A percentile compares a stretch with the other conserved stretches of the same genome.
phyloP scores from a whole-genome alignment of 805 yeast species.

The Lipomyces kockii region DNA sequence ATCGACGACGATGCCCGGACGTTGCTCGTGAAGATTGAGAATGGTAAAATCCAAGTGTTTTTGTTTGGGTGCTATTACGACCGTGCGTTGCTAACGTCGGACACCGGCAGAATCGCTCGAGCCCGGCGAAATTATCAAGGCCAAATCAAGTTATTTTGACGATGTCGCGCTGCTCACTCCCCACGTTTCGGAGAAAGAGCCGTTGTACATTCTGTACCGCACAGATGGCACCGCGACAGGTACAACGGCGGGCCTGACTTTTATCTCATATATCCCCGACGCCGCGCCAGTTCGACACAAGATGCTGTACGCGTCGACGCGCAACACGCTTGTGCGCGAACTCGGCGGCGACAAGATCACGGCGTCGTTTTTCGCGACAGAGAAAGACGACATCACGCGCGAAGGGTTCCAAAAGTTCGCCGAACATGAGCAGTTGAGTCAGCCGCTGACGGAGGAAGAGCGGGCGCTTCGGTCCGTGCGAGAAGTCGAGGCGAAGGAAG shows the following conservation, averaged over 20 bases:
- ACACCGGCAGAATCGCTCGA: conserved; percentile 40
- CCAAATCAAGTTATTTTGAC: conserved; percentile 43
- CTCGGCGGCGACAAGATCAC: conserved; percentile 64
- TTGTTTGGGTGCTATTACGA: no score
- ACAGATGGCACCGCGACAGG: neutral
- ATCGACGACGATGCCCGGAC: conserved; percentile 45
- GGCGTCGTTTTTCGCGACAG: conserved; percentile 60
- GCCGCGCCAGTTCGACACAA: conserved; percentile 76
- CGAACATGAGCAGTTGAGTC: conserved; percentile 48
- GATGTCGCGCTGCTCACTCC: conserved; percentile 48
- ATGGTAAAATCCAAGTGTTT: conserved; percentile 38
- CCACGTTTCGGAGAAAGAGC: conserved; percentile 47
- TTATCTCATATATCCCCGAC: conserved; percentile 88
- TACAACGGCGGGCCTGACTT: conserved; percentile 50
- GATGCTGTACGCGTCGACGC: conserved; percentile 93
- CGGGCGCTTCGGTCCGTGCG: conserved; percentile 38
- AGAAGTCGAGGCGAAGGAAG: conserved; percentile 32
- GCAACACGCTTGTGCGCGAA: conserved; percentile 72
- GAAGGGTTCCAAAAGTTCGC: conserved; percentile 53
- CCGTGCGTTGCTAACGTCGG: neutral
- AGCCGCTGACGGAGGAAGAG: conserved; percentile 66
- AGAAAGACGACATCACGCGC: conserved; percentile 58
- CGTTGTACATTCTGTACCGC: conserved; percentile 57
- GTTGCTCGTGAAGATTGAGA: conserved; percentile 48
- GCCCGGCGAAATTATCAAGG: conserved; percentile 46